Evolutionary conservation across 192 early-diverging fungal genomes (phyloP).

Genomic region (Linnemannia zychae): DNA sequence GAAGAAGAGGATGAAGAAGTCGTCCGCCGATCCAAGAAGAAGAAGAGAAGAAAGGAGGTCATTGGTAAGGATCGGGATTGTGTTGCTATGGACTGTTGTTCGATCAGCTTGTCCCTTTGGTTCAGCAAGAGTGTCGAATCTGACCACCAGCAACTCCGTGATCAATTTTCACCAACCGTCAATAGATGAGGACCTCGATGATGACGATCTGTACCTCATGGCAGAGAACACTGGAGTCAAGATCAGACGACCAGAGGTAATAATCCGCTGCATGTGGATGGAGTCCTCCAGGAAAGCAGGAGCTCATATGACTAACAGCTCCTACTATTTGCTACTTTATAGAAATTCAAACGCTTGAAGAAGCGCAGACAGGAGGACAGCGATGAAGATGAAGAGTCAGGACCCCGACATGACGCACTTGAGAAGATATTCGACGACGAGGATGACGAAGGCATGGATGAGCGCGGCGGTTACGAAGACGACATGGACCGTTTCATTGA

Average conservation of each 20-base stretch:
- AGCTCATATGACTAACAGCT: background rate
- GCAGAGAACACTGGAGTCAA: constrained; percentile 87
- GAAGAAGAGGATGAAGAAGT: constrained; percentile 65
- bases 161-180: background rate
- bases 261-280: background rate
- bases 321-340: constrained; percentile 18
- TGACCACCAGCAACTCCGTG: constrained; percentile 2
- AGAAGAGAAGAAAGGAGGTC: constrained; percentile 67
- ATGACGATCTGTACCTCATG: constrained; percentile 94
- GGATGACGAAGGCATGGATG: constrained; percentile 64
- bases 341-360: constrained; percentile 82
- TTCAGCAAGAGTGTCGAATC: background rate
- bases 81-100: background rate
- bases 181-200: constrained; percentile 84
- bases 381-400: constrained; percentile 43
- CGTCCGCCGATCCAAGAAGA: constrained; percentile 49
- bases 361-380: constrained; percentile 75
- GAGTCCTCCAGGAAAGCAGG: too few relatives aligned
- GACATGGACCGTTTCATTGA: constrained; percentile 65
- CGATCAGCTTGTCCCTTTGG: background rate
- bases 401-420: constrained; percentile 53
- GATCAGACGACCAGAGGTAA: constrained; percentile 61
- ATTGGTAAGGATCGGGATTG: constrained; percentile 45
- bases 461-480: constrained; percentile 62
- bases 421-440: constrained; percentile 82